Conservation (phyloP, 768 basidiomycete genomes). For the Tricholomella constricta region DNA sequence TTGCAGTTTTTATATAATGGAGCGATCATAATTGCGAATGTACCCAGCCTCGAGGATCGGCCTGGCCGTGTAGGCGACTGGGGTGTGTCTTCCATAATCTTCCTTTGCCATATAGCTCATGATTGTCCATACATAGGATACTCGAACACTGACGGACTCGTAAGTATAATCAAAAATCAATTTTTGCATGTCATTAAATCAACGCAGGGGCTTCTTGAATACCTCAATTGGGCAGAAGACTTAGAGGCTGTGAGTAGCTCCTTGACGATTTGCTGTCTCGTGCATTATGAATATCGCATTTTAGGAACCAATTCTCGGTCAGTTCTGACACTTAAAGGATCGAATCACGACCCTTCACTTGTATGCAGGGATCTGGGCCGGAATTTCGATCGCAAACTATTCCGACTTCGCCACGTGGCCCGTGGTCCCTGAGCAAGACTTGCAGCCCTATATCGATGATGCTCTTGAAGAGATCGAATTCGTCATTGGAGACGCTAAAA, state of each 20-base stretch:
- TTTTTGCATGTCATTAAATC: neutral
- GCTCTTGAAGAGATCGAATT: slow-evolving; percentile 9
- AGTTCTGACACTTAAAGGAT: neutral
- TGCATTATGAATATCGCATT: neutral
- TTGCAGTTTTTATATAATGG: slow-evolving; percentile 36
- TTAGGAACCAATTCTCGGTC: slow-evolving; percentile 35
- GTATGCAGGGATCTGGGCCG: slow-evolving; percentile 25
- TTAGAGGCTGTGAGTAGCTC: slow-evolving; percentile 29
- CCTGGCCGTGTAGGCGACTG: slow-evolving; percentile 32
- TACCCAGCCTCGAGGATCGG: slow-evolving; percentile 31
- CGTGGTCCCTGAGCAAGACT: slow-evolving; percentile 33
- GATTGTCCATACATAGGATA: slow-evolving; percentile 47
- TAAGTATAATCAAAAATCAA: slow-evolving; percentile 15
- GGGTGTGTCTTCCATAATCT: slow-evolving; percentile 38
- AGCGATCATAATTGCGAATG: slow-evolving; percentile 40
- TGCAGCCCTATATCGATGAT: slow-evolving; percentile 25
- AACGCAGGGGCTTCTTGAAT: slow-evolving; percentile 39
- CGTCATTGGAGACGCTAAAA: slow-evolving; percentile 4
- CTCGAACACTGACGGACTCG: slow-evolving; percentile 55
- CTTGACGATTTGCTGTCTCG: neutral
- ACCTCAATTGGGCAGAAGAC: slow-evolving; percentile 44
- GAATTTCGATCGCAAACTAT: slow-evolving; percentile 33
- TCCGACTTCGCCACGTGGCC: slow-evolving; percentile 38
- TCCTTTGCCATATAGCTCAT: neutral
- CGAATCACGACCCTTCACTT: neutral